Conservation (phyloP, 2,329 filamentous ascomycete genomes). For the Ascochyta koolunga region DNA sequence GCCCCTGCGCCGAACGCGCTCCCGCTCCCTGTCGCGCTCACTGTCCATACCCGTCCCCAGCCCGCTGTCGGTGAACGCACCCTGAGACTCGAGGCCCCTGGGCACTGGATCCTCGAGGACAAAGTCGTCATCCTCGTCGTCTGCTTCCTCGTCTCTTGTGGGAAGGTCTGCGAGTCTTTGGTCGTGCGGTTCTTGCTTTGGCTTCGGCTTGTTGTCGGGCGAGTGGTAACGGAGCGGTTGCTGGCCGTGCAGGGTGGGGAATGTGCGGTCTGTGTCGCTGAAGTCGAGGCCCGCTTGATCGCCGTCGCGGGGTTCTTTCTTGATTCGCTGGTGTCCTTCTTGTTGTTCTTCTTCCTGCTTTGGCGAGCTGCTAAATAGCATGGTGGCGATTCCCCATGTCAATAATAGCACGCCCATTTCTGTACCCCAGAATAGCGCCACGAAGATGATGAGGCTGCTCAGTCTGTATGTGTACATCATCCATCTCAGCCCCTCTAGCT, state of each 20-base stretch:
- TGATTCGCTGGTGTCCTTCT: slow-evolving; percentile 12
- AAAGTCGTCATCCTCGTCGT: slow-evolving; percentile 53
- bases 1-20: slow-evolving; percentile 17
- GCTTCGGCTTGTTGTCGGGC: slow-evolving; percentile 12
- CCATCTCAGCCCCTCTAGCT: slow-evolving; percentile 72
- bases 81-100: slow-evolving; percentile 11
- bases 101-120: slow-evolving; percentile 45
- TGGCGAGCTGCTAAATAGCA: slow-evolving; percentile 38
- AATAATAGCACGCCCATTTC: slow-evolving; percentile 71
- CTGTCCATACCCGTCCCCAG: slow-evolving; percentile 57
- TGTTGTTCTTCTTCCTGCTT: not conserved
- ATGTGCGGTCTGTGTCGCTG: slow-evolving; percentile 56
- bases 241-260: slow-evolving; percentile 55
- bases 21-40: slow-evolving; percentile 25
- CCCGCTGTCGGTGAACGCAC: slow-evolving; percentile 49
- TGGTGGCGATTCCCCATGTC: slow-evolving; percentile 66
- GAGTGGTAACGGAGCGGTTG: slow-evolving; percentile 49
- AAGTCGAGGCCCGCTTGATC: slow-evolving; percentile 18
- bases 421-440: slow-evolving; percentile 74
- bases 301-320: slow-evolving; percentile 13
- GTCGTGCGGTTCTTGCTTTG: slow-evolving; percentile 28
- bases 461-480: slow-evolving; percentile 86
- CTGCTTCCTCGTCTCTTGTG: slow-evolving; percentile 45
- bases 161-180: slow-evolving; percentile 30
- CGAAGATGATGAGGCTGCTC: slow-evolving; percentile 71